These are phyloP conservation scores for Phytophthora pisi DNA, from an alignment of 352 stramenopile species.

Conservation along the genomic window DNA sequence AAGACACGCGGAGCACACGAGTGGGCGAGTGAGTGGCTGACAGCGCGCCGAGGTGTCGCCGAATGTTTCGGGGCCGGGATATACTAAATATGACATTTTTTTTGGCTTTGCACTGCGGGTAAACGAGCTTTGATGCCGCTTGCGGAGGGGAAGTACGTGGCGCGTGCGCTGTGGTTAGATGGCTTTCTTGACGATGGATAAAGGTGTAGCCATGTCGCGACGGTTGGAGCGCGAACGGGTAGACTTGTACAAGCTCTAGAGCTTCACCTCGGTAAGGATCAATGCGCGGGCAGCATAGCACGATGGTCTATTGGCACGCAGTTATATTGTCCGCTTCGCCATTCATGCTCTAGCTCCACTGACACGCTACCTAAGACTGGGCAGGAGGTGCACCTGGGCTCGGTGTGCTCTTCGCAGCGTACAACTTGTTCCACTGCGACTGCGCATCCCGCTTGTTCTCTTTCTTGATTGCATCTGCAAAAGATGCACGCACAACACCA, in stretches of 20 bases:
- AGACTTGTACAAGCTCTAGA: neutral
- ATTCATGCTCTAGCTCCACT: slow-evolving; percentile 4
- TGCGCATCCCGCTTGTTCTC: slow-evolving; percentile 76
- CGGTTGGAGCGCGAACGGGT: neutral
- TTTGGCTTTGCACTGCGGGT: slow-evolving; percentile 28
- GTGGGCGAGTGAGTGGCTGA: slow-evolving; percentile 19
- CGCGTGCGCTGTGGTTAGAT: neutral
- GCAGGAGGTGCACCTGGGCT: neutral
- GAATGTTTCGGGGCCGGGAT: slow-evolving; percentile 19
- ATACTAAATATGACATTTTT: slow-evolving; percentile 41
- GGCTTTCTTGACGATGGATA: slow-evolving; percentile 2
- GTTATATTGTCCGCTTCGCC: slow-evolving; percentile 22
- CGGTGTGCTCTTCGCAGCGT: slow-evolving; percentile 59
- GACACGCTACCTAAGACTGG: slow-evolving; percentile 12
- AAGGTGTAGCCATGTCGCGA: slow-evolving; percentile 7
- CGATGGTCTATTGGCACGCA: slow-evolving; percentile 12
- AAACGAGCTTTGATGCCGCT: neutral
- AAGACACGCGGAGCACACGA: neutral
- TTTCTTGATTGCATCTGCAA: slow-evolving; percentile 79
- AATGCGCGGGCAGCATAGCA: neutral
- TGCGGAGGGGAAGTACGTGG: neutral
- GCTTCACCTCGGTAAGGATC: neutral
- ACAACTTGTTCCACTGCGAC: slow-evolving; percentile 82
- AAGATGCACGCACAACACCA: neutral
- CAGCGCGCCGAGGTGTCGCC: slow-evolving; percentile 7